Evolutionary conservation across 1,284 basidiomycete genomes (phyloP), one percentile per base, ranked within the genome.

Genomic region (Neonothopanus nambi): DNA sequence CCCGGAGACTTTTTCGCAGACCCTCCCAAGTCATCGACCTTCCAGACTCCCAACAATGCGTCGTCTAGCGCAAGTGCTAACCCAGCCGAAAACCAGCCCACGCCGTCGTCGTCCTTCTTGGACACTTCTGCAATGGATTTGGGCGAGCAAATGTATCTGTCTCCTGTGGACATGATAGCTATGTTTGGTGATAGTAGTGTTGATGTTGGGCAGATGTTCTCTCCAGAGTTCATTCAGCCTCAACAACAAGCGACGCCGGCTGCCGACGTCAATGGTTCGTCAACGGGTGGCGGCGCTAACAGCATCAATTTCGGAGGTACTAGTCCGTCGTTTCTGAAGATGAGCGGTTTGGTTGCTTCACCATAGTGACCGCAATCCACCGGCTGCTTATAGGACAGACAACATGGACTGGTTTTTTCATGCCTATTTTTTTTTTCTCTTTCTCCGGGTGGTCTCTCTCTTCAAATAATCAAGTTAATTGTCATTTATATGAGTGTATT

Each of bases 1-100:
- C 78, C 83, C 0, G 72, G 78, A 5, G 85, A 87, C 46, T 84
- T 85, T 63, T 84, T 84, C 64, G 65, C 72, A 17, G 81, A 78
- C 44, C 61, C 66, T 9, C 45, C 63, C 50, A 44, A 59, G 2
- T 40, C 45, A n/a, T 38, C 55, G 15, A 44, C 53, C 2, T 54
- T 33, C 30, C 30, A 8, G 9, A 9, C 30, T 13, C 30, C 30
- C 13, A 33, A n/a, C n/a, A n/a, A 38, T 60, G 54, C 60, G 18
- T 30, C 56, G n/a, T 24, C 61, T 28, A 52, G 18, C 61, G 37
- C 30, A 6, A 45, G 24, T 30, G 17, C 43, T n/a, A 40, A 18
- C 11, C 38, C 13, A n/a, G 38, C 11, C 38, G 39, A 41, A 7
- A 21, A 33, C 2, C 48, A 50, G 39, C 48, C 20, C 30, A 30